These are phyloP conservation scores for Rehmannia glutinosa DNA, from an alignment of 257 asterid species.

Conservation along the genomic window DNA sequence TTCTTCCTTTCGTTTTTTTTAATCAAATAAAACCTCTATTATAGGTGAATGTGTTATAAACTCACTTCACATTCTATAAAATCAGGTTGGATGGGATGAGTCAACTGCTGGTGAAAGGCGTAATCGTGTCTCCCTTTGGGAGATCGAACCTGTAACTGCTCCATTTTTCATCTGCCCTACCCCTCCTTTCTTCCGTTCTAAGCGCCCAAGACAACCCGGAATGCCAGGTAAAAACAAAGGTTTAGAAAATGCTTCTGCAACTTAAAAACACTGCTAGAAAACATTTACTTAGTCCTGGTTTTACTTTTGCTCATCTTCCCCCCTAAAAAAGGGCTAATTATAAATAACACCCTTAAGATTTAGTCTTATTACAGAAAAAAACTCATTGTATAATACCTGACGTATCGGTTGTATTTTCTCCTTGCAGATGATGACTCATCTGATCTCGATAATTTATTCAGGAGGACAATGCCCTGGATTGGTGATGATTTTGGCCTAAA, in stretches of 20 bases:
- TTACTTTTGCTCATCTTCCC: too few species aligned
- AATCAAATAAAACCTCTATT: background rate
- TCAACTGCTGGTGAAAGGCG: constrained; percentile 89
- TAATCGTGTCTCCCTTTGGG: constrained; percentile 92
- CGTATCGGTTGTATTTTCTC: background rate
- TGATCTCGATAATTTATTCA: constrained; percentile 69
- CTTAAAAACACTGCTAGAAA: background rate
- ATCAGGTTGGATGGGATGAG: constrained; percentile 97
- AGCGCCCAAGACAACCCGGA: constrained; percentile 88
- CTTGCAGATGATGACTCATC: constrained; percentile 78
- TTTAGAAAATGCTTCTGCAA: background rate
- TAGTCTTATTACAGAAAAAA: too few species aligned
- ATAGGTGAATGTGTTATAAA: too few species aligned
- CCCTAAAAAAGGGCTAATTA: too few species aligned
- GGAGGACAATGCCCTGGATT: constrained; percentile 86
- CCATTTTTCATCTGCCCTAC: constrained; percentile 96
- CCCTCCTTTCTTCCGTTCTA: constrained; percentile 71
- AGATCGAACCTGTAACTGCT: constrained; percentile 93
- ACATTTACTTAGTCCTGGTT: too few species aligned
- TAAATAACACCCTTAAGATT: too few species aligned
- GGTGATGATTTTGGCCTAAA: constrained; percentile 80
- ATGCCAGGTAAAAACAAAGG: constrained; percentile 63
- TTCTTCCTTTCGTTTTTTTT: background rate
- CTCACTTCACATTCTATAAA: background rate
- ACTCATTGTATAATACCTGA: too few species aligned